These are phyloP conservation scores for Backusella tuberculispora DNA, from an alignment of 192 early-diverging fungal genomes.

Conservation along the genomic window DNA sequence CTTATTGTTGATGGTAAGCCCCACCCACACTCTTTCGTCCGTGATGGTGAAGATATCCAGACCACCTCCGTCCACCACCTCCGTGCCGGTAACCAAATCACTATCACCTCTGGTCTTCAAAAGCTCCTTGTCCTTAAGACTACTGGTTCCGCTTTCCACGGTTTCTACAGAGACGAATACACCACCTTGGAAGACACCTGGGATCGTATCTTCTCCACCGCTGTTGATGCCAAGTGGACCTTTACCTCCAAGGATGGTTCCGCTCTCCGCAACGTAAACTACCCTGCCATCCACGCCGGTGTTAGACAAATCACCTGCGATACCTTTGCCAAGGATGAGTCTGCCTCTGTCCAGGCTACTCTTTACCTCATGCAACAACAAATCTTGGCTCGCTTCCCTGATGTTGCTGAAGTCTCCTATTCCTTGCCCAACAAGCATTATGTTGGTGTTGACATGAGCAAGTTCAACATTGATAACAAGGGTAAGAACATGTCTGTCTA, in stretches of 20 bases:
- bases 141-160: constrained; percentile 77
- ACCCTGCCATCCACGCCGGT: constrained; percentile 57
- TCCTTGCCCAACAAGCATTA: constrained; percentile 80
- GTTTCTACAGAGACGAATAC: constrained; percentile 73
- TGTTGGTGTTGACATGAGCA: constrained; percentile 71
- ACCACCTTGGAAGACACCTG: constrained; percentile 71
- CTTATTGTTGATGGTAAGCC: constrained; percentile 61
- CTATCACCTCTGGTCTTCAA: constrained; percentile 67
- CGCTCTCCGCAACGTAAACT: constrained; percentile 48
- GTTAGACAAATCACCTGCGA: constrained; percentile 69
- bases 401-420: constrained; percentile 64
- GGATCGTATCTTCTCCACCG: constrained; percentile 79
- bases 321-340: constrained; percentile 74
- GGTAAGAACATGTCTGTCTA: constrained; percentile 69
- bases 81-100: constrained; percentile 43
- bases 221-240: constrained; percentile 70
- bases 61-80: constrained; percentile 59
- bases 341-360: constrained; percentile 79
- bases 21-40: constrained; percentile 74
- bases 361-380: constrained; percentile 75
- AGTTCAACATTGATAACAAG: constrained; percentile 69
- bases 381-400: constrained; percentile 59
- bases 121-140: constrained; percentile 81
- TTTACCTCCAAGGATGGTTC: constrained; percentile 40
- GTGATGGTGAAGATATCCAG: constrained; percentile 70